Evolutionary conservation across 2,329 filamentous ascomycete species (phyloP).

Genomic region (Arthrinium phaeospermum): DNA sequence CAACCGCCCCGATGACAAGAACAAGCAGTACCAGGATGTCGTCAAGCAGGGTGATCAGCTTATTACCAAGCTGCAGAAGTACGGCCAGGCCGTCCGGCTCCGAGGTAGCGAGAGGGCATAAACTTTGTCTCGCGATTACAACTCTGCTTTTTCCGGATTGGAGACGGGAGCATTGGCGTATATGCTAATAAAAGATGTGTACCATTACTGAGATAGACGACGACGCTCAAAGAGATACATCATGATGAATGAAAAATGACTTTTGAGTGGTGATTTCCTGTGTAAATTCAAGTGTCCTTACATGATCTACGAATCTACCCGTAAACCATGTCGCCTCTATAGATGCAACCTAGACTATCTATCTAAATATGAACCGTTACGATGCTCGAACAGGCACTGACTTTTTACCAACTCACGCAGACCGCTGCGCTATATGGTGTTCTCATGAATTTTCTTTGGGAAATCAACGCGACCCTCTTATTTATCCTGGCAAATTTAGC

Average conservation of each 20-base stretch:
- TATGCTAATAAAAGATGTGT: slow-evolving; percentile 17
- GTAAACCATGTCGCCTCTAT: not conserved
- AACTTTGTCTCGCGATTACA: not conserved
- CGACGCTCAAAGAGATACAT: slow-evolving; percentile 8
- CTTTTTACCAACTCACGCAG: not conserved
- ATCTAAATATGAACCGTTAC: not conserved
- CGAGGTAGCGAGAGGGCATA: slow-evolving; percentile 92
- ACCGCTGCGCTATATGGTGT: slow-evolving; percentile 3
- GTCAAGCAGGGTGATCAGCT: slow-evolving; percentile 97
- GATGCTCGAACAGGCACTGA: slow-evolving; percentile 4
- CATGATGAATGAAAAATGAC: not conserved
- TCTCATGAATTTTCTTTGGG: not conserved
- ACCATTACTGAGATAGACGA: slow-evolving; percentile 18
- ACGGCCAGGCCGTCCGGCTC: slow-evolving; percentile 93
- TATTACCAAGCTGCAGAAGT: slow-evolving; percentile 99
- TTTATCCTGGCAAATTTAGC: slow-evolving; percentile 19
- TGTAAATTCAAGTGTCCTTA: slow-evolving; percentile 6
- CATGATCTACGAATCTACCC: not conserved
- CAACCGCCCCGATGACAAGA: slow-evolving; percentile 97
- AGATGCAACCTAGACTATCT: not conserved
- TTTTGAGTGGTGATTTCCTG: slow-evolving; percentile 1
- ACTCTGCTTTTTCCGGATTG: not conserved
- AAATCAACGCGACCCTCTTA: not conserved
- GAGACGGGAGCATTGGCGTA: not conserved
- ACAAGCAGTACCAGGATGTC: slow-evolving; percentile 98